Percentiles rank a stretch among this genome's conserved stretches.
Evolutionary conservation across 306 rosid species (phyloP).

Genomic region (Albizia julibrissin): DNA sequence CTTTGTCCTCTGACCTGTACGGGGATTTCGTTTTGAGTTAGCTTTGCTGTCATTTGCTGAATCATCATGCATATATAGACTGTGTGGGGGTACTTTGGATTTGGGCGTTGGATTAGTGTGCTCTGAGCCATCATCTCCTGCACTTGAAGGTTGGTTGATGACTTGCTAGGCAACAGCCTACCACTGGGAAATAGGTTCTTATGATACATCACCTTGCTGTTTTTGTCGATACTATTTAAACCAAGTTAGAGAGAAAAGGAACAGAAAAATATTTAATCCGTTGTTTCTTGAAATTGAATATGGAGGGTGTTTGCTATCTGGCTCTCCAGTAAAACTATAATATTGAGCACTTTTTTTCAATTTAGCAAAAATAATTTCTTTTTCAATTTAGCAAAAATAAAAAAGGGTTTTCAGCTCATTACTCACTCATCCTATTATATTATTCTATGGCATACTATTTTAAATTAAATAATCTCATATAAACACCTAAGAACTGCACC

Average conservation of each 20-base stretch:
- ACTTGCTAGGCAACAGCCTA: background rate
- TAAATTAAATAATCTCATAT: background rate
- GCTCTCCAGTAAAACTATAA: background rate
- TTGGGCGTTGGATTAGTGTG: background rate
- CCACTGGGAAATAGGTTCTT: background rate
- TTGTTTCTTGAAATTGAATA: constrained; percentile 26
- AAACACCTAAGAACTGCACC: background rate
- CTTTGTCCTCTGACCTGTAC: background rate
- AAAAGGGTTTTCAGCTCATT: background rate
- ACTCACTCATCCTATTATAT: background rate
- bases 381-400: background rate
- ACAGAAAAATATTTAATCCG: background rate
- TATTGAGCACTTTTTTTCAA: background rate
- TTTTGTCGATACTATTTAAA: background rate
- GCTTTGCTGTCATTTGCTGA: background rate
- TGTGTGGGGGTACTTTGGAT: background rate
- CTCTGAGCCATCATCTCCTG: background rate
- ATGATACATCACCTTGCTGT: background rate
- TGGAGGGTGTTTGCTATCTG: background rate
- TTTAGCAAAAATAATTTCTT: background rate
- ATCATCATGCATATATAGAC: background rate
- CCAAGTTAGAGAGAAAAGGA: background rate
- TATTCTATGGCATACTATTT: background rate
- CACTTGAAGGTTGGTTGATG: background rate
- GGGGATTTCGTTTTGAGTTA: background rate